Percentiles rank a stretch among this genome's conserved stretches.
Evolutionary conservation across 805 yeast species (phyloP).

Genomic region (Zygosaccharomyces bisporus): DNA sequence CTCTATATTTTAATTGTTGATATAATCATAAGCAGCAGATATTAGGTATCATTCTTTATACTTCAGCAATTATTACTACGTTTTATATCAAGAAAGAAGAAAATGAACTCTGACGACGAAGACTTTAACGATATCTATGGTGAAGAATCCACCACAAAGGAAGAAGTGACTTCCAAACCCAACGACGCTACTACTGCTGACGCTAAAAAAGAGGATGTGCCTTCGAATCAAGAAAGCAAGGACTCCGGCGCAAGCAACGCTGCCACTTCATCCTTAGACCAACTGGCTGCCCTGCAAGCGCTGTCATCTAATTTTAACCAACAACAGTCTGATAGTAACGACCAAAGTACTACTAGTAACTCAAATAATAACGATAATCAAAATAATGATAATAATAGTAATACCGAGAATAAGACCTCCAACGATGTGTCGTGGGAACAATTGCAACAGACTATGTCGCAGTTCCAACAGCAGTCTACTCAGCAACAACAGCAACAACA

Average conservation of each 20-base stretch:
- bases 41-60: constrained; percentile 10
- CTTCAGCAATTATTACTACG: constrained; percentile 9
- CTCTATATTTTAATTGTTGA: constrained; percentile 6
- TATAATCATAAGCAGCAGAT: constrained; percentile 8
- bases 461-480: constrained; percentile 30
- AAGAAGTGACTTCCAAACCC: constrained; percentile 17
- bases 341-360: constrained; percentile 17
- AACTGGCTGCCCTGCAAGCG: constrained; percentile 36
- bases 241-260: constrained; percentile 2
- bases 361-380: constrained; percentile 15
- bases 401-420: constrained; percentile 14
- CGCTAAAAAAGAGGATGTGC: constrained; percentile 9
- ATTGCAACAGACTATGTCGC: constrained; percentile 36
- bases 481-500: constrained; percentile 12
- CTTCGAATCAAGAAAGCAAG: constrained; percentile 6
- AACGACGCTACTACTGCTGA: constrained; percentile 19
- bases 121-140: constrained; percentile 90
- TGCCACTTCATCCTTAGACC: constrained; percentile 30
- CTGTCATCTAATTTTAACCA: constrained; percentile 34
- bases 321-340: constrained; percentile 20
- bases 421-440: constrained; percentile 33
- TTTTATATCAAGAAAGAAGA: constrained; percentile 35
- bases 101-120: constrained; percentile 81
- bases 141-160: constrained; percentile 29
- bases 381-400: constrained; percentile 12